Percentiles rank a stretch among this genome's conserved stretches.
These are phyloP conservation scores for Ceratocystis albifundus DNA, from an alignment of 2,329 filamentous ascomycete species.

Conservation along the genomic window DNA sequence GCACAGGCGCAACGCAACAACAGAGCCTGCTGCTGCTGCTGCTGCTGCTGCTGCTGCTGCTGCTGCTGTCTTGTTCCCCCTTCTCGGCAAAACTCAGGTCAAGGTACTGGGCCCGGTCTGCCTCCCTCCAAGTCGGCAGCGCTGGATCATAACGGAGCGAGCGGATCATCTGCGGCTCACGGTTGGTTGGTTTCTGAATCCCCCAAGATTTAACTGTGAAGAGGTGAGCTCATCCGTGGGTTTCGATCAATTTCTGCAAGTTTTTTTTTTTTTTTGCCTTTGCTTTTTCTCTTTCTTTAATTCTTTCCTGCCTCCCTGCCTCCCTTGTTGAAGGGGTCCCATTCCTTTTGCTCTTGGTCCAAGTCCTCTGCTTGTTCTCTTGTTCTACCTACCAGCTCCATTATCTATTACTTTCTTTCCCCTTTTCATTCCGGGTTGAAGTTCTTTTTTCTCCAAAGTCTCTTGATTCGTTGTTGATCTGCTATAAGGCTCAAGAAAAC, in stretches of 20 bases:
- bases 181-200: not conserved
- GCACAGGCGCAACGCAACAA: not conserved
- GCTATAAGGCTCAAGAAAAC: not conserved
- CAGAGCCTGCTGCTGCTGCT: not conserved
- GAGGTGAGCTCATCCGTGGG: conserved; percentile 18
- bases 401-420: too few species aligned
- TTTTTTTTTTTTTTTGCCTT: conserved; percentile 12
- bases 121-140: too few species aligned
- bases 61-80: not conserved
- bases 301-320: not conserved
- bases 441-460: not conserved
- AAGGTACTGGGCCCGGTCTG: not conserved
- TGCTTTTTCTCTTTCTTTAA: not conserved
- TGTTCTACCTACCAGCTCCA: not conserved
- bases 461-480: not conserved
- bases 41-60: too few species aligned
- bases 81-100: not conserved
- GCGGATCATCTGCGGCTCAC: not conserved
- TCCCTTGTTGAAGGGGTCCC: conserved; percentile 2
- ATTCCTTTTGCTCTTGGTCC: not conserved
- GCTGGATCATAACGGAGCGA: not conserved
- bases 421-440: too few species aligned
- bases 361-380: not conserved
- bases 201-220: conserved; percentile 5
- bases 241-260: conserved; percentile 17